These are phyloP conservation scores for Nephelium lappaceum DNA, from an alignment of 345 rosid genomes.

Conservation along the genomic window DNA sequence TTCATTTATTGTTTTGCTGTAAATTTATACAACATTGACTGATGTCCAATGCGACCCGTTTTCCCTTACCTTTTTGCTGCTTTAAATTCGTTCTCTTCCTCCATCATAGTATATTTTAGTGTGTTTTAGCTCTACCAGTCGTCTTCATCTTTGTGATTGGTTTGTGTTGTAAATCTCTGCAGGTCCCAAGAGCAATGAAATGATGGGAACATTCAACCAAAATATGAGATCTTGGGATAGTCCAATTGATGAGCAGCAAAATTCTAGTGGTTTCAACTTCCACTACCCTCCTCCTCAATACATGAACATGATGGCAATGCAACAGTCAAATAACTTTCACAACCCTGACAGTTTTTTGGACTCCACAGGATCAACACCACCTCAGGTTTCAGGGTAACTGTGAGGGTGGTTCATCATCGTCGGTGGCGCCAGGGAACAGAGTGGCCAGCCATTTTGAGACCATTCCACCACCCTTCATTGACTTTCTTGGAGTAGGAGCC, in stretches of 20 bases:
- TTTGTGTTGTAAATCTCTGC: conserved; percentile 17
- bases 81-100: conserved; percentile 11
- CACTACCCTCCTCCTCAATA: conserved; percentile 19
- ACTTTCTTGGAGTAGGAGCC: conserved; percentile 85
- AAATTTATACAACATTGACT: conserved; percentile 13
- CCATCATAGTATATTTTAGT: neutral
- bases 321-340: conserved; percentile 37
- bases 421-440: conserved; percentile 14
- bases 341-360: conserved; percentile 32
- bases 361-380: conserved; percentile 17
- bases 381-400: conserved; percentile 30
- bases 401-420: conserved; percentile 35
- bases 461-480: conserved; percentile 54
- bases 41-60: conserved; percentile 16
- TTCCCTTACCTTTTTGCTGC: conserved; percentile 21
- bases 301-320: conserved; percentile 33
- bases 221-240: conserved; percentile 38
- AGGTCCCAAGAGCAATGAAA: conserved; percentile 47
- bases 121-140: neutral
- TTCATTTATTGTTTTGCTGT: conserved; percentile 17
- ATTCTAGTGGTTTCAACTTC: conserved; percentile 21
- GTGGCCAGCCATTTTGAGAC: conserved; percentile 30
- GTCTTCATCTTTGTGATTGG: conserved; percentile 16
- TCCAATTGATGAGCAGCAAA: conserved; percentile 36
- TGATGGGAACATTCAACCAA: conserved; percentile 42